Percentiles rank a stretch among this genome's conserved stretches.
These are phyloP conservation scores for Arthrobotrys megalospora DNA, from an alignment of 2,329 filamentous ascomycete genomes.

Conservation along the genomic window DNA sequence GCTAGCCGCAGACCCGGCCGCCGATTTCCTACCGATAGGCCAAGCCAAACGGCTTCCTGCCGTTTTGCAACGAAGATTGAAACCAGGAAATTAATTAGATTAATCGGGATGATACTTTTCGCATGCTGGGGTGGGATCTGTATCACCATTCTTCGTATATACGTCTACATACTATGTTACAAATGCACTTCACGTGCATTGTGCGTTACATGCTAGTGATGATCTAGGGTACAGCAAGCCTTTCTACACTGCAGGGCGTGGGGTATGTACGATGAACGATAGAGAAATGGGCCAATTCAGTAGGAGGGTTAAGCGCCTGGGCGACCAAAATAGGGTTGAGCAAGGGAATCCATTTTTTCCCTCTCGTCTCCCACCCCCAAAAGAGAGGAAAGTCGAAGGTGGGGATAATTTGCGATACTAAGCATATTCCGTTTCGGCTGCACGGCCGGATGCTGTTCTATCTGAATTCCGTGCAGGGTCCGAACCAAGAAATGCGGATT, in stretches of 20 bases:
- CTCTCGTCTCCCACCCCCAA: neutral
- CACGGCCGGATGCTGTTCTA: conserved; percentile 20
- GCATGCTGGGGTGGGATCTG: conserved; percentile 20
- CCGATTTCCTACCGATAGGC: conserved; percentile 16
- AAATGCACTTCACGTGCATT: conserved; percentile 39
- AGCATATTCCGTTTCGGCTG: conserved; percentile 43
- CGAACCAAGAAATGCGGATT: conserved; percentile 11
- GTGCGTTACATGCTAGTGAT: conserved; percentile 1
- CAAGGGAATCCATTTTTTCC: neutral
- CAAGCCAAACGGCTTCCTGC: conserved; percentile 3
- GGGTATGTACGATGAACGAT: conserved; percentile 20
- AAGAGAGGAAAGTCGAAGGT: neutral
- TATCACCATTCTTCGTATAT: conserved; percentile 12
- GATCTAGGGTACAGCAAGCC: conserved; percentile 13
- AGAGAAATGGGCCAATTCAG: conserved; percentile 35
- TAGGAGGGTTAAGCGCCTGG: conserved; percentile 36
- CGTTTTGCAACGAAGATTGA: conserved; percentile 8
- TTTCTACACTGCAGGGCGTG: conserved; percentile 4
- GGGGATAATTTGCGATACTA: conserved; percentile 20
- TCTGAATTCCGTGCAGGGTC: conserved; percentile 22
- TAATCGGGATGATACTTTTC: conserved; percentile 18
- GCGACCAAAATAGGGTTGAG: conserved; percentile 26
- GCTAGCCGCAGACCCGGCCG: conserved; percentile 13
- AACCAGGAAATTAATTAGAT: conserved; percentile 30
- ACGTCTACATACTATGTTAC: conserved; percentile 20